Conservation (phyloP, 495 filamentous ascomycete genomes). For the Xanthoparmelia taractica region DNA sequence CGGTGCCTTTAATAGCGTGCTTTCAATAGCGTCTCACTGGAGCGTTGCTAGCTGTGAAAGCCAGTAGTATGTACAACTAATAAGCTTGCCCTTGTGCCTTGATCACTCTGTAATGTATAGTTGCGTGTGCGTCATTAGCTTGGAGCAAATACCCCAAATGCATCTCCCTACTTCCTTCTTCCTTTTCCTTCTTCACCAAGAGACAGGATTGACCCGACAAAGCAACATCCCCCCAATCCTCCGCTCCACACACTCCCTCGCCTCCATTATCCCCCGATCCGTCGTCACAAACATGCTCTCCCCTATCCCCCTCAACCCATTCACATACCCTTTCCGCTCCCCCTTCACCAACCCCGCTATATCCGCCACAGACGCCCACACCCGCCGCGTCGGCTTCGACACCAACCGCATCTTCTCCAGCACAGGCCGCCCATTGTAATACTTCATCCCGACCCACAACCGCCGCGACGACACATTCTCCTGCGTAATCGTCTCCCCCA, state of each 20-base stretch:
- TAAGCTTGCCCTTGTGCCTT: slow-evolving; percentile 8
- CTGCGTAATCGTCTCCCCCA: slow-evolving; percentile 50
- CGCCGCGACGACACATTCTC: slow-evolving; percentile 69
- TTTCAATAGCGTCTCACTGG: slow-evolving; percentile 5
- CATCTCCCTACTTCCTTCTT: slow-evolving; percentile 18
- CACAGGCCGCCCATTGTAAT: slow-evolving; percentile 82
- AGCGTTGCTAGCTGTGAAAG: slow-evolving; percentile 16
- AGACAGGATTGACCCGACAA: slow-evolving; percentile 51
- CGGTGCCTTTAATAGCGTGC: slow-evolving; percentile 2
- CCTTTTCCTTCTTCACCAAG: slow-evolving; percentile 20
- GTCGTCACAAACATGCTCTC: slow-evolving; percentile 79
- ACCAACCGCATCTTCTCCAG: slow-evolving; percentile 61
- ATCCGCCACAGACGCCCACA: slow-evolving; percentile 54
- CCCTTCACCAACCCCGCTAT: slow-evolving; percentile 61
- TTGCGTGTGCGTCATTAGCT: no score
- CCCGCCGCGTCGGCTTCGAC: slow-evolving; percentile 65
- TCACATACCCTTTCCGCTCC: slow-evolving; percentile 52
- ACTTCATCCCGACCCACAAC: slow-evolving; percentile 91
- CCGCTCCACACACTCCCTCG: slow-evolving; percentile 77
- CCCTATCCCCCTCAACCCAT: slow-evolving; percentile 66
- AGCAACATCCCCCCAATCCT: slow-evolving; percentile 77
- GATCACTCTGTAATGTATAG: not conserved
- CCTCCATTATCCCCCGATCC: slow-evolving; percentile 73
- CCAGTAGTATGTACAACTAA: slow-evolving; percentile 3
- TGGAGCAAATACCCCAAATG: not conserved